Percentiles rank a stretch among this genome's conserved stretches.
phyloP scores from a whole-genome alignment of 169 alveolate genomes.

The Plasmodium gaboni region DNA sequence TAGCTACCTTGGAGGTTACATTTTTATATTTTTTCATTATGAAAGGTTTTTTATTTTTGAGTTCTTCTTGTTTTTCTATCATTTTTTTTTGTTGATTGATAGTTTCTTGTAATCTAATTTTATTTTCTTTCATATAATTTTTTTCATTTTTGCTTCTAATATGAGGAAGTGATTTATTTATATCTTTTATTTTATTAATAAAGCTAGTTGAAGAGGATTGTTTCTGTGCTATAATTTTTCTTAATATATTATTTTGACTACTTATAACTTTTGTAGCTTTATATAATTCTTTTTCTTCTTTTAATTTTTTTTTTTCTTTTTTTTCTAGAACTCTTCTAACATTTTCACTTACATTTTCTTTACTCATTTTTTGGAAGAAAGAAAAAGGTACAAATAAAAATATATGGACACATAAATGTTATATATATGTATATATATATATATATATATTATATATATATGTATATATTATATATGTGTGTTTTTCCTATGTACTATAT shows the following conservation, averaged over 20 bases:
- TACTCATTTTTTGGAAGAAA: constrained; percentile 11
- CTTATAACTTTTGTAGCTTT: constrained; percentile 50
- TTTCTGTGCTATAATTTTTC: constrained; percentile 60
- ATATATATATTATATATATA: not conserved
- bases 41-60: constrained; percentile 42
- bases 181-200: constrained; percentile 38
- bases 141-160: constrained; percentile 29
- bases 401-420: not conserved
- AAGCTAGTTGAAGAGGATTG: constrained; percentile 41
- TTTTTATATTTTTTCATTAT: constrained; percentile 50
- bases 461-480: not conserved
- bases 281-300: constrained; percentile 49
- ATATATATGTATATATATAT: too few species aligned
- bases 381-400: not conserved
- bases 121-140: constrained; percentile 70
- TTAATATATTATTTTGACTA: constrained; percentile 26
- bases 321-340: constrained; percentile 38
- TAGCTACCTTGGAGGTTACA: constrained; percentile 45
- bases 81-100: constrained; percentile 29
- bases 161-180: constrained; percentile 53
- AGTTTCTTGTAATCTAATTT: constrained; percentile 26
- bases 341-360: constrained; percentile 45
- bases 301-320: constrained; percentile 45
- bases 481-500: too few species aligned
- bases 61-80: constrained; percentile 34